phyloP scores from a whole-genome alignment of 2,329 filamentous ascomycete genomes.

The Penicillium sp. region DNA sequence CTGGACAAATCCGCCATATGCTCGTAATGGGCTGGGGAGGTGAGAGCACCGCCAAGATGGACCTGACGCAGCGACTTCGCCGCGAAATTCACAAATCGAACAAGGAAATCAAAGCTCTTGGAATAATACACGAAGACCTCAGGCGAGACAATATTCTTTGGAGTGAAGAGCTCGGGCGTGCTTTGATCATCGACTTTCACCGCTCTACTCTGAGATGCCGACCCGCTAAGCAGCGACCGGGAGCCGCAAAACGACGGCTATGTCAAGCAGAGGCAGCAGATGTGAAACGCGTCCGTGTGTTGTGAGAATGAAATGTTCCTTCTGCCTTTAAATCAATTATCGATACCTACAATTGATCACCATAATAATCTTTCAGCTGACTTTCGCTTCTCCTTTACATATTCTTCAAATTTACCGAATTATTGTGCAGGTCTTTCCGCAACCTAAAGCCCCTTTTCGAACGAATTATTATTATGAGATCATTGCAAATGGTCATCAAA shows the following conservation, averaged over 20 bases:
- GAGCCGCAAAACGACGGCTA: too few species aligned
- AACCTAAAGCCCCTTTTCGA: neutral
- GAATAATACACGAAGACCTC: too few species aligned
- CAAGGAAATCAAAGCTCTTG: too few species aligned
- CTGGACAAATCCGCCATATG: too few species aligned
- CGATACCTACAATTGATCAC: neutral
- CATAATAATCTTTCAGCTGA: neutral
- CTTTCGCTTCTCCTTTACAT: neutral
- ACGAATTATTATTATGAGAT: neutral
- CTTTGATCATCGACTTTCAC: constrained; percentile 3
- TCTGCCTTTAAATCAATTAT: neutral
- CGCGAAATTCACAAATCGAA: too few species aligned
- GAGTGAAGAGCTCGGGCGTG: too few species aligned
- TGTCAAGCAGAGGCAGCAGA: too few species aligned
- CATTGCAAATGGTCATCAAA: neutral
- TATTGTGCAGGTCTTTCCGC: neutral
- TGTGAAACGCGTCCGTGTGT: neutral
- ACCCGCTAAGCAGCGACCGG: too few species aligned
- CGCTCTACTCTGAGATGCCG: neutral
- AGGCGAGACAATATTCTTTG: too few species aligned
- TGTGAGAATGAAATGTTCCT: neutral
- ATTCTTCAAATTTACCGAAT: neutral
- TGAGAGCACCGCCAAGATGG: too few species aligned
- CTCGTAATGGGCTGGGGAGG: too few species aligned
- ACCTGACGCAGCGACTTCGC: too few species aligned